Evolutionary conservation across 2,329 filamentous ascomycete species (phyloP), one percentile per base, ranked within the genome.

Genomic region (Fusarium hainanense): DNA sequence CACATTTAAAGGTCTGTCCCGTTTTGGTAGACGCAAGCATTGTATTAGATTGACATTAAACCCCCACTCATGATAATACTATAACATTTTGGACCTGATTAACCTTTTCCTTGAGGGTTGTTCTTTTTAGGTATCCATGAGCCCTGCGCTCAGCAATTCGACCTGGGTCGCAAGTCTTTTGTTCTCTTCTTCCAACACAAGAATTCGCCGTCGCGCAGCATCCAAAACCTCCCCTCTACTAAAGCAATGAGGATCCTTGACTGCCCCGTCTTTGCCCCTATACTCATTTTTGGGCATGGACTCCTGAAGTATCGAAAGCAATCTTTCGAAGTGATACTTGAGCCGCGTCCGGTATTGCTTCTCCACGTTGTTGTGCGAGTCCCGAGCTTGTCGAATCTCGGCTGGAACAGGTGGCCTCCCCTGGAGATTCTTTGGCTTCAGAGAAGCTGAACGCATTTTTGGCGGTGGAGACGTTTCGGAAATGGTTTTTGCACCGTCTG

Each of bases 101-200:
- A 18, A 11, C 16, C 16, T 8, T 28, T 3, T 7, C 7, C 13
- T n/a, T 9, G 3, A n/a, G 13, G 7, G 1, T 43, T 14, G 9
- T 13, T 4, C 13, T 12, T 2, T 13, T 3, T 8, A 13, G 16
- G 16, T 21, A 2, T 16, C 13, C 8, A n/a, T 30, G 12, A 56
- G 12, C 0, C 4, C 4, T 2, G 10, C 4, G 4, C 14, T 6
- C 2, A 23, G 2, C 3, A 40, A 2, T 18, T 14, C 3, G 4
- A 50, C 1, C 25, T 10, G 32, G 50, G 14, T 8, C 6, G 16
- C 6, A 1, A 56, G 43, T 8, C 37, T 25, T 23, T 16, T 21
- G 2, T 56, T 50, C 11, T 56, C 43, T 23, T 49, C 30, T 3
- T 56, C 28, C 11, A 51, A 21, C 4, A n/a, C 21, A 6, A 56